Evolutionary conservation across 495 filamentous ascomycete genomes (phyloP), one percentile per base, ranked within the genome.

Genomic region (Amphirosellinia nigrospora): DNA sequence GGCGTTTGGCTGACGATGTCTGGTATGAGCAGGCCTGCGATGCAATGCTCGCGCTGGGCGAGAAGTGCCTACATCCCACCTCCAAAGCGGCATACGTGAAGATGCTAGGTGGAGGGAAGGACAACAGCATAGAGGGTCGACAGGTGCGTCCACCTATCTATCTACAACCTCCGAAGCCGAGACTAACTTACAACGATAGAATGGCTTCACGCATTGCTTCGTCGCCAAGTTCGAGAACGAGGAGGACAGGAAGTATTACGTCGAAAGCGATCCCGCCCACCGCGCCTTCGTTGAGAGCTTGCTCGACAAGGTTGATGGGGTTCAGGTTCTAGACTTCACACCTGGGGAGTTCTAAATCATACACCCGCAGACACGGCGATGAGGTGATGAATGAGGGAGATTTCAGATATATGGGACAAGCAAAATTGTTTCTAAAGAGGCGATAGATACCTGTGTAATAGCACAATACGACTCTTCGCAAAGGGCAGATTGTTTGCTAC

Each of bases 71-170:
- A 11, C 85, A 87, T 66, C 86, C 86, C 13, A 81, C 75, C 9
- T 80, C 84, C 7, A 75, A 86, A 32, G 77, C 82, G 63, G 84
- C 83, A 1, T 93, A 92, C 69, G 82, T 93, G 66, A 84, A 85
- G 66, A 79, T 84, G 3, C 74, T 81, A 15, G 83, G 82, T 0
- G 91, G 89, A 3, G 90, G 91, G 0, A 77, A 74, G 50, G 86
- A 93, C 66, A 90, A 88, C 71, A 91, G 87, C 30, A 78, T 80
- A 0, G 90, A 91, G 74, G 89, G 87, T 13, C 77, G 82, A 28
- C 87, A 90, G 79, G 89, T 91, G 80, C 66, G 75, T 60, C 15
- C 34, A 36, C 2, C 26, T n/a, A n/a, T n/a, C 46, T 58, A 26
- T 13, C 28, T 48, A 0, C 43, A n/a, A 11, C 34, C 34, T n/a